Evolutionary conservation across 2,329 filamentous ascomycete species (phyloP).

Genomic region (Claviceps capensis): DNA sequence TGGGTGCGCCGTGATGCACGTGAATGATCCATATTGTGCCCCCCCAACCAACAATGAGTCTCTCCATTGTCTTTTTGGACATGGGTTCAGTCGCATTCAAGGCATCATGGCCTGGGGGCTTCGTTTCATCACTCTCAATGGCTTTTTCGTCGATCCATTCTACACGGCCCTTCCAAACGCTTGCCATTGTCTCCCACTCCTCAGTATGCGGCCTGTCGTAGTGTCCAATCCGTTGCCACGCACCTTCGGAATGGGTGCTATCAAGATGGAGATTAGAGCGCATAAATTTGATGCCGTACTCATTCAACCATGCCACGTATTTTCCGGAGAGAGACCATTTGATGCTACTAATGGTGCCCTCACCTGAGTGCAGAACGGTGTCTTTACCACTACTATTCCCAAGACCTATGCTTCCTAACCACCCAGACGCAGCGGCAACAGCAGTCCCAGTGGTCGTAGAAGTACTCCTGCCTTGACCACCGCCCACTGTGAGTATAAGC

Average conservation of each 20-base stretch:
- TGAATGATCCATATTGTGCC: slow-evolving; percentile 93
- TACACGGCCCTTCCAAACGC: slow-evolving; percentile 81
- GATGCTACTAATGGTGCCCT: slow-evolving; percentile 80
- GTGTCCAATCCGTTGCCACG: slow-evolving; percentile 91
- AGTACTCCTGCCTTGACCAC: slow-evolving; percentile 65
- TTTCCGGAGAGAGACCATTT: slow-evolving; percentile 91
- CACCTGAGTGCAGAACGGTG: slow-evolving; percentile 76
- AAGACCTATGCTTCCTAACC: slow-evolving; percentile 80
- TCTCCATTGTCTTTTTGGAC: slow-evolving; percentile 40
- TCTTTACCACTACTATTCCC: slow-evolving; percentile 70
- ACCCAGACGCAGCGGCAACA: slow-evolving; percentile 71
- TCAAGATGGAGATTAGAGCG: slow-evolving; percentile 74
- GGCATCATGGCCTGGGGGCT: not conserved
- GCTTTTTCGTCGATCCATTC: slow-evolving; percentile 86
- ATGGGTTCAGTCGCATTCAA: not conserved
- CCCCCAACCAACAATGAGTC: slow-evolving; percentile 88
- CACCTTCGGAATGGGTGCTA: slow-evolving; percentile 59
- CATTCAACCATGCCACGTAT: slow-evolving; percentile 91
- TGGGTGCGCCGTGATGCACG: slow-evolving; percentile 62
- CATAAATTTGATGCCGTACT: slow-evolving; percentile 97
- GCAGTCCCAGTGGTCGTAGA: slow-evolving; percentile 79
- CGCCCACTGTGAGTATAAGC: slow-evolving; percentile 73
- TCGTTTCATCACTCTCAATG: slow-evolving; percentile 56
- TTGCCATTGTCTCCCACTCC: slow-evolving; percentile 91
- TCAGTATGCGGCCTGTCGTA: slow-evolving; percentile 76